Evolutionary conservation across 257 asterid species (phyloP).

Genomic region (Sherardia arvensis): DNA sequence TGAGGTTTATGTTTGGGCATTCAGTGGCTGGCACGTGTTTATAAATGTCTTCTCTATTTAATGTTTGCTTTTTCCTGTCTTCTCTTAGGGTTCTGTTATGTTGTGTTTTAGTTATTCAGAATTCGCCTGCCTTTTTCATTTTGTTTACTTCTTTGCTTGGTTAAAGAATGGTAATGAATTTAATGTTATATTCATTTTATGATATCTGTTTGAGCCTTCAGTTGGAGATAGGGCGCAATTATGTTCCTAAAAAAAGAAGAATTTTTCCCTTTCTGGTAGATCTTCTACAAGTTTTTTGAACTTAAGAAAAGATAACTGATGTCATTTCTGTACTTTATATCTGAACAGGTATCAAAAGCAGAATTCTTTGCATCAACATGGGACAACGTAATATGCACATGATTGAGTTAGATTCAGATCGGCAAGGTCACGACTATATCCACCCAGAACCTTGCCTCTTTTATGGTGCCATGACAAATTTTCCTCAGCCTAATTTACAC

Average conservation of each 20-base stretch:
- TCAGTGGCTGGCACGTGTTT: neutral
- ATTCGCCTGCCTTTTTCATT: neutral
- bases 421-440: constrained; percentile 42
- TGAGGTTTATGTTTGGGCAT: neutral
- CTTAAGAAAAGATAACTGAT: neutral
- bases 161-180: neutral
- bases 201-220: neutral
- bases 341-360: constrained; percentile 33
- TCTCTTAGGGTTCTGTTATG: neutral
- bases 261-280: neutral
- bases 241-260: neutral
- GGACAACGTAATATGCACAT: constrained; percentile 57
- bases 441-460: constrained; percentile 52
- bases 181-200: neutral
- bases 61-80: neutral
- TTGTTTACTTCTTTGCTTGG: neutral
- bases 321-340: constrained; percentile 6
- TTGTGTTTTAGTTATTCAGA: neutral
- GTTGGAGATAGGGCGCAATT: neutral
- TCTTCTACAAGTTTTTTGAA: constrained; percentile 4
- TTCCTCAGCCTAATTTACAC: constrained; percentile 43
- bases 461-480: constrained; percentile 37
- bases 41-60: neutral
- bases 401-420: constrained; percentile 48
- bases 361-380: constrained; percentile 30